Evolutionary conservation across 352 stramenopile species (phyloP), one percentile per base, ranked within the genome.

Genomic region (Aphanomyces euteiches): DNA sequence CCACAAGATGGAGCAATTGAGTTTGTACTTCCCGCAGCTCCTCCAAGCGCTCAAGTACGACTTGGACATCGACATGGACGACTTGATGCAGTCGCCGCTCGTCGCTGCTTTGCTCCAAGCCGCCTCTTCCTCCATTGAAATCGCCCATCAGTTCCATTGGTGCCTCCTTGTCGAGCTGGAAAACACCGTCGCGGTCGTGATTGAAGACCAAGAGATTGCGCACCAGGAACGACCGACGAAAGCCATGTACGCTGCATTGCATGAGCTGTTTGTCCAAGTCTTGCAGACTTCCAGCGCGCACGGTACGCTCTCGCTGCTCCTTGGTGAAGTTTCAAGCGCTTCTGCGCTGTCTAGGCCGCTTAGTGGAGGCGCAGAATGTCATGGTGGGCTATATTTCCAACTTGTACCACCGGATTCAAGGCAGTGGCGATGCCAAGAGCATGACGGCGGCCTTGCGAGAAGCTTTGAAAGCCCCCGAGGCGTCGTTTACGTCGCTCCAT

Each of bases 11-110:
- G 57, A 66, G n/a, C n/a, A 19, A 3, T 15, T 73, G 3, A 17
- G 47, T 19, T 40, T 78, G 8, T 74, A 75, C 56, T 47, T 80
- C 36, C 67, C 74, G 13, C 75, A 80, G n/a, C 48, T 80, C 7
- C 48, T 78, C 1, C 73, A 80, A 39, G 73, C 75, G 5, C 56
- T 80, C 34, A 73, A 73, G 28, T 60, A 74, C 61, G 75, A 80
- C 38, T 56, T 66, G 43, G 65, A 40, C 21, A 58, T 69, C 54
- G 53, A 75, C 48, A 73, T 56, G 2, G 64, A 57, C 17, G 56
- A 61, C 21, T 28, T 78, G 0, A 47, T 69, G 4, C 54, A 63
- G 3, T 79, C 75, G 34, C 53, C 75, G 40, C 45, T 79, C 2
- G 54, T 73, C 5, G 58, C 38, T 13, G 65, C 53, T 3, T 21